Evolutionary conservation across 768 basidiomycete species (phyloP).

Genomic region (Baorangia bicolor): DNA sequence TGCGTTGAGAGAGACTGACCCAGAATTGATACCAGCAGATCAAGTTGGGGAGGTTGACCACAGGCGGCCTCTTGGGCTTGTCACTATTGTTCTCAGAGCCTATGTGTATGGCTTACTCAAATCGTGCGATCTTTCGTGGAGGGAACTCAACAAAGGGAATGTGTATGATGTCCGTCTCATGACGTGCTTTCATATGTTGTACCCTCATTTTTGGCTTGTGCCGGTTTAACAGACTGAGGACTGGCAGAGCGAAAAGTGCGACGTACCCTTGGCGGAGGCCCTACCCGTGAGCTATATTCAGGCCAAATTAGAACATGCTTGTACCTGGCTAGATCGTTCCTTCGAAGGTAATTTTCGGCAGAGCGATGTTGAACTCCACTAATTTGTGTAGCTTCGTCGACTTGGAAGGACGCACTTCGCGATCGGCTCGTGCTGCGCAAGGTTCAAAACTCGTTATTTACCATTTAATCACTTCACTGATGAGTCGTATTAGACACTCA

Average conservation of each 20-base stretch:
- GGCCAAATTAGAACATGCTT: constrained; percentile 57
- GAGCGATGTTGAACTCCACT: neutral
- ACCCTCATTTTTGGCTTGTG: constrained; percentile 10
- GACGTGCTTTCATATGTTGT: constrained; percentile 12
- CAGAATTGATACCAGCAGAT: constrained; percentile 43
- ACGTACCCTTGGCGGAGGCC: constrained; percentile 70
- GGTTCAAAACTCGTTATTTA: constrained; percentile 32
- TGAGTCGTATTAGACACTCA: constrained; percentile 18
- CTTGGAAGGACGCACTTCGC: constrained; percentile 51
- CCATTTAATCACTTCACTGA: constrained; percentile 3
- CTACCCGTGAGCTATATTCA: constrained; percentile 54
- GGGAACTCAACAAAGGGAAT: constrained; percentile 73
- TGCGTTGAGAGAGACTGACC: constrained; percentile 57
- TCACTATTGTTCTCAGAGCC: constrained; percentile 67
- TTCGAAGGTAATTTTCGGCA: constrained; percentile 36
- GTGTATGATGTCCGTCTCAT: constrained; percentile 68
- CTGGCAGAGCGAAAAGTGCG: constrained; percentile 88
- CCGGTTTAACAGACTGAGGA: constrained; percentile 64
- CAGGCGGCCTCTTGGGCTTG: constrained; percentile 55
- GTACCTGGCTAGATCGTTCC: constrained; percentile 54
- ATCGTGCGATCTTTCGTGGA: constrained; percentile 79
- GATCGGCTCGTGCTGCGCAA: constrained; percentile 58
- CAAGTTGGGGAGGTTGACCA: constrained; percentile 35
- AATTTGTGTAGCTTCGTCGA: constrained; percentile 39
- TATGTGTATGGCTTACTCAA: constrained; percentile 71